Evolutionary conservation across 1,284 basidiomycete genomes (phyloP), one percentile per base, ranked within the genome.

Genomic region (Trametes pubescens): DNA sequence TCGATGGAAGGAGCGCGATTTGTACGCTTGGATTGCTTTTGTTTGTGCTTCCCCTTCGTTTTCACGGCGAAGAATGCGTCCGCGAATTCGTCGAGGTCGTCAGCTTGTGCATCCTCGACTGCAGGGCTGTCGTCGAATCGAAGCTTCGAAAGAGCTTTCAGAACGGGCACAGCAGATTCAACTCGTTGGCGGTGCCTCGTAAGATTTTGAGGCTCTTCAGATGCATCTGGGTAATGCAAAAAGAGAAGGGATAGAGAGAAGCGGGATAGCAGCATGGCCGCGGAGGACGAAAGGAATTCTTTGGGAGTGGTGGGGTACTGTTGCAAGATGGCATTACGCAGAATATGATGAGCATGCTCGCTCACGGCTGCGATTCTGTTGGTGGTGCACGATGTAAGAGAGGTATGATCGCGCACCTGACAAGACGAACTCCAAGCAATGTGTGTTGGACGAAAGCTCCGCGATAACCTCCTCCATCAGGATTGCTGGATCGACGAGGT

Each of bases 1-100:
- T 82, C 74, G 11, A 76, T 40, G 18, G 46, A 8, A 24, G 59
- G 48, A 10, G 44, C 32, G 24, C 61, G 56, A 40, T 26, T 48
- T 4, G 46, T 59, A 2, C 66, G 60, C 24, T 59, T 61, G 32
- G 53, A 37, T 22, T 65, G 53, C 52, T 59, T 54, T 18, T 56
- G 52, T 37, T 53, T 57, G 18, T 59, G 49, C 34, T 60, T 40
- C 40, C 46, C 44, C 14, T 61, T 53, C 26, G 56, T 57, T 34
- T 48, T 57, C 24, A 58, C 32, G 13, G 35, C 46, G 24, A 56
- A 22, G 29, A 26, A 16, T 5, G 52, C 51, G 29, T 48, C 62
- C 16, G 37, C 47, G 44, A 40, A 59, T 34, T 61, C 38, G 43
- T 57, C 26, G 34, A 51, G 18, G 29, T 60, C 32, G n/a, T 49